Conservation (phyloP, 148 eudicot genomes). For the Rheum nobile region DNA sequence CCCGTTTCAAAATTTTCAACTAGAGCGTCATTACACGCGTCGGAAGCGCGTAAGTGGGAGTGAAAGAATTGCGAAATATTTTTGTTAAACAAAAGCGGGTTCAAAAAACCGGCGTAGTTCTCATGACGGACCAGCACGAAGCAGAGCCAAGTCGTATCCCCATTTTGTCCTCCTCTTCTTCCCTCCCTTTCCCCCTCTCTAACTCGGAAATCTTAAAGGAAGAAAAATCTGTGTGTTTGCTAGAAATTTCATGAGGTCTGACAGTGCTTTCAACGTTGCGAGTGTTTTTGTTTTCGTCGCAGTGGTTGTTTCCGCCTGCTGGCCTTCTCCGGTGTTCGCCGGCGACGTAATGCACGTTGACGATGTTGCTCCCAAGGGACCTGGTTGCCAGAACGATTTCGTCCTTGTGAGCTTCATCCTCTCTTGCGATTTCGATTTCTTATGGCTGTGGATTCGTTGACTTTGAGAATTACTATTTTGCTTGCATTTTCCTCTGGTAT, state of each 20-base stretch:
- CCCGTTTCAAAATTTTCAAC: not conserved
- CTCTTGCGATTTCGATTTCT: not conserved
- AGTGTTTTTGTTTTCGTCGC: slow-evolving; percentile 4
- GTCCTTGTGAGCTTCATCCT: slow-evolving; percentile 47
- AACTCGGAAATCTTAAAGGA: too few species aligned
- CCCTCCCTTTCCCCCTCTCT: not conserved
- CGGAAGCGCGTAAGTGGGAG: not conserved
- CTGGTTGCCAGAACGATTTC: slow-evolving; percentile 83
- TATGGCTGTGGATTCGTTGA: not conserved
- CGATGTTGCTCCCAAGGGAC: slow-evolving; percentile 61
- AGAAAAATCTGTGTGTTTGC: too few species aligned
- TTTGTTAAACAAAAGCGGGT: too few species aligned
- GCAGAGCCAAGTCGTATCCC: slow-evolving; percentile 1
- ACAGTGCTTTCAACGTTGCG: slow-evolving; percentile 4
- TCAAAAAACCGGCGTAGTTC: not conserved
- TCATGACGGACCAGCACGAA: slow-evolving; percentile 4
- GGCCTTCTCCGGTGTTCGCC: slow-evolving; percentile 26
- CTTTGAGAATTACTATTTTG: not conserved
- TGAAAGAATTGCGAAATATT: too few species aligned
- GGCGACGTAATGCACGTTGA: slow-evolving; percentile 92
- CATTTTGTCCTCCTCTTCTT: not conserved
- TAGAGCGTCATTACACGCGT: not conserved
- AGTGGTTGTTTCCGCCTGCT: not conserved
- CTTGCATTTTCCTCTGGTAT: not conserved
- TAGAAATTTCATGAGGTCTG: slow-evolving; percentile 5